Percentiles rank a stretch among this genome's conserved stretches.
phyloP scores from a whole-genome alignment of 2,329 filamentous ascomycete species.

The Ophiostoma sp. region DNA sequence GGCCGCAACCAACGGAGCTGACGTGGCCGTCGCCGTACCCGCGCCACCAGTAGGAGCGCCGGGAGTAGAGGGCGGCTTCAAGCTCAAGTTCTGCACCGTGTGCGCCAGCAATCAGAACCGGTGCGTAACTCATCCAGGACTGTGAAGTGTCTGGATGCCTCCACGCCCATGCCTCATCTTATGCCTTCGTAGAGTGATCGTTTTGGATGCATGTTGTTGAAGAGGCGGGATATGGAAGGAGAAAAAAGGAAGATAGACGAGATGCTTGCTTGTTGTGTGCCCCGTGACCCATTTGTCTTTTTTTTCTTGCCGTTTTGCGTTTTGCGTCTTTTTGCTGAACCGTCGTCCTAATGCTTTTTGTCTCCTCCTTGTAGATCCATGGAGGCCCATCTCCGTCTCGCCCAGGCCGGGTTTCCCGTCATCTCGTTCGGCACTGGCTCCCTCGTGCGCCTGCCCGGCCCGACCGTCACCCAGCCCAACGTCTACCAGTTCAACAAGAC shows the following conservation, averaged over 20 bases:
- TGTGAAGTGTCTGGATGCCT: background rate
- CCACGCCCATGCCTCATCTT: background rate
- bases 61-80: conserved; percentile 64
- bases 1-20: conserved; percentile 9
- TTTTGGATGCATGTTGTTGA: background rate
- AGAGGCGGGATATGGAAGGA: background rate
- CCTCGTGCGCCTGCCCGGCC: conserved; percentile 87
- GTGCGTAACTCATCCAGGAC: conserved; percentile 48
- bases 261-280: background rate
- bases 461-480: conserved; percentile 88
- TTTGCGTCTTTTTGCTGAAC: background rate
- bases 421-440: conserved; percentile 97
- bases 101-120: conserved; percentile 98
- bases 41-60: conserved; percentile 39
- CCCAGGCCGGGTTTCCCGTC: conserved; percentile 84
- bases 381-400: conserved; percentile 95
- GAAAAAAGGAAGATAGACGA: background rate
- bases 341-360: background rate
- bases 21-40: conserved; percentile 1
- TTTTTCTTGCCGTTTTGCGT: background rate
- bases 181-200: conserved; percentile 3
- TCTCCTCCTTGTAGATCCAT: conserved; percentile 64
- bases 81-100: conserved; percentile 97
- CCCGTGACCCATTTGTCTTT: background rate
- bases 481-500: conserved; percentile 98